Evolutionary conservation across 208 protist species (phyloP), one percentile per base, ranked within the genome.

Genomic region (Trypanosomatidae sp.): DNA sequence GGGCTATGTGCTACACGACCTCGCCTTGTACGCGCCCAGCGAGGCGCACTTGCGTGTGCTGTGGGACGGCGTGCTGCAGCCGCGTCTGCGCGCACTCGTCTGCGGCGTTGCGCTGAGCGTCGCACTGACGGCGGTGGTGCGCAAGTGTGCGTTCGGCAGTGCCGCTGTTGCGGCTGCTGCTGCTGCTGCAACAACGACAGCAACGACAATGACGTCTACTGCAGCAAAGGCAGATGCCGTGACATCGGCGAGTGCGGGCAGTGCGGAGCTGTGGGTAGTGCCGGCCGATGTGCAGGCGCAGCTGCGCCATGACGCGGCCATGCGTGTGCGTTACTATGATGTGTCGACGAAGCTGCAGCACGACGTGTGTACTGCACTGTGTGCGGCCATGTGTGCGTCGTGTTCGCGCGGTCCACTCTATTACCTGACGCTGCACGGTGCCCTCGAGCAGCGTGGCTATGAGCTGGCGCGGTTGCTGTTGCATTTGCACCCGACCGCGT

Each of bases 11-110:
- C 53, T 94, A 45, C 85, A 90, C 22, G 81, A 88, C 45, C 56
- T 94, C 7, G 73, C 68, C n/a, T 61, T 84, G 23, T 89, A 75
- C 60, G 66, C 78, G 7, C 80, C 80, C 6, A 76, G 77, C 6
- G 62, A 65, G 7, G 35, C 65, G 27, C 75, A 88, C 37, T 66
- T 94, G 20, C 46, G 58, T 38, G 56, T 70, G 54, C 53, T 94
- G 10, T 94, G 75, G 78, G 49, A 57, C 18, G 45, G 58, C 19
- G 26, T 83, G 16, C 24, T 94, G 18, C 6, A 53, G 13, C 66
- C 62, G 15, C 56, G 52, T 2, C 56, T 94, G 40, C 26, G 33
- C 27, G 23, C 37, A 7, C 61, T 88, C 28, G 33, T 84, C 21
- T 54, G 78, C 22, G 33, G 62, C 10, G 43, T 59, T 1, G 47